Base-by-base conservation (phyloP, 2,329 filamentous ascomycete genomes). In the Dryadomyces quercus-mongolicae region DNA sequence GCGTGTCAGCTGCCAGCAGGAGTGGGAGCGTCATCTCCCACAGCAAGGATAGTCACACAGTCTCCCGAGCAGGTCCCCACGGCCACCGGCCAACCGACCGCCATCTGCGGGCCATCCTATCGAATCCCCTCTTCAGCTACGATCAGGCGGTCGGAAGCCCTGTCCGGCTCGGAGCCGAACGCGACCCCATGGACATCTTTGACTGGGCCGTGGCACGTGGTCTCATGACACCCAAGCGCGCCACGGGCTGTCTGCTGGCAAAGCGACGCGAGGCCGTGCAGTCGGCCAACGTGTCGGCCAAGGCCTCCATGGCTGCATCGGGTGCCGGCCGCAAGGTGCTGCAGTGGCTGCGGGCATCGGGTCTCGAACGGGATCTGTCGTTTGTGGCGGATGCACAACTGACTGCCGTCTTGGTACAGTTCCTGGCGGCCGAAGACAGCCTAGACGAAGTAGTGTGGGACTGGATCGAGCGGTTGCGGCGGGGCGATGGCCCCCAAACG, bases 101-200 rank as follows among this genome's bases (percentile, higher is more conserved):
- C 16, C 79, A 82, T 64, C 63, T 82, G n/a, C 73, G 72, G 55
- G 71, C 76, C 38, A 77, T 82, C 54, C 73, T 82, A 15, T 71
- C 73, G 51, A 81, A 81, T 56, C 78, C 78, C 0, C 67, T 82
- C 18, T 81, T 82, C 65, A 66, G 66, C 53, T 63, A 68, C 48
- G 57, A 63, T 53, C 67, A 65, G 58, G 67, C 68, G 53, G 61
- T 64, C 31, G 53, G 52, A 31, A 62, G 64, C 22, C 58, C 55
- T 47, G 49, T 20, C 57, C 40, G 49, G 52, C 25, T 25, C 45
- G 51, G 51, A 48, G 53, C 56, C 61, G 55, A 58, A 50, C 64
- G 67, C 34, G 71, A 76, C 46, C 76, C 75, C 3, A 75, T 78
- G 68, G 70, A 75, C 43, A 71, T 81, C 3, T 82, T 82, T 56